Evolutionary conservation across 208 protist genomes (phyloP), one percentile per base, ranked within the genome.

Genomic region (Tetramitus jugosus): DNA sequence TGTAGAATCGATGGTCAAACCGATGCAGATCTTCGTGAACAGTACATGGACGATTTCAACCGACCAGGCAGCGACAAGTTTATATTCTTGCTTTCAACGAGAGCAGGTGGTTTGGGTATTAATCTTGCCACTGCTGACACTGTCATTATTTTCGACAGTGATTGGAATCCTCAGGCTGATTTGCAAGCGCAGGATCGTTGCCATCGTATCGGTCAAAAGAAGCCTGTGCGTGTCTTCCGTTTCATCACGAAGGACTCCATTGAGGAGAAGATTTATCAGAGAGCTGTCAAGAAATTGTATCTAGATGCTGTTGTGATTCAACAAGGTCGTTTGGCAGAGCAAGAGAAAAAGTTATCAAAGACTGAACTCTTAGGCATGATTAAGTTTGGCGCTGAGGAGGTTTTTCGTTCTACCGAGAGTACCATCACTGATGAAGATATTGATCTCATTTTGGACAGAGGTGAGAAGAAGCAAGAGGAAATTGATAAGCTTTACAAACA

Each of bases 101-200:
- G 97, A 43, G 96, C 97, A 8, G 97, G 97, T 69, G 97, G 97
- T 74, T 87, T 99, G 4, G 97, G 97, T 80, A 98, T 99, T 81
- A 99, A 99, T 80, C 82, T 99, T 40, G 92, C 96, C 78, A 97
- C 96, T 14, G 97, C 97, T 3, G 97, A 99, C 83, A 91, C 94
- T 62, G 97, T 99, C 60, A 93, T 99, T 78, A 81, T 99, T 37
- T 99, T 96, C 84, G 97, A 99, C 87, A 91, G 84, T 8, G 97
- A 99, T 83, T 99, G 95, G 95, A 99, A 99, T 84, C 93, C 93
- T 68, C 94, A 98, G 86, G 94, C 95, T 84, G 97, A 99, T 84
- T 82, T 98, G 62, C 97, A 99, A 84, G 97, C 97, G 13, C 92
- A 97, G 60, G 96, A 98, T 82, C 86, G 97, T 40, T 95, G 95